Evolutionary conservation across 2,329 filamentous ascomycete species (phyloP), one percentile per base, ranked within the genome.

Genomic region (Claviceps humidiphila): DNA sequence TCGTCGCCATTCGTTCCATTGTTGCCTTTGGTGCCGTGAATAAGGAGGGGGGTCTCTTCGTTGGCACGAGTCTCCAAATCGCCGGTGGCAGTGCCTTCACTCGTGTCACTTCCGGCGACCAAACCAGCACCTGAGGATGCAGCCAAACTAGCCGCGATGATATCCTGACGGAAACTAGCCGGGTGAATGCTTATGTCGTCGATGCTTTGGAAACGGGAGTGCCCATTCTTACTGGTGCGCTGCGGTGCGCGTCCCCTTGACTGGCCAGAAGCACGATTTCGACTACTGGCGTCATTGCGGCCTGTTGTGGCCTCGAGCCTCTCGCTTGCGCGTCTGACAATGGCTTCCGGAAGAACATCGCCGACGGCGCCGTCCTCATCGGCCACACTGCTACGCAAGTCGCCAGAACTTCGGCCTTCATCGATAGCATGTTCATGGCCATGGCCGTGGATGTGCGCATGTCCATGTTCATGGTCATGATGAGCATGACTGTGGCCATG

Each of bases 141-240:
- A 34, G 82, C 72, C 49, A 80, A 78, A 54, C 82, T 84, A n/a
- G 87, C 88, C 40, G 84, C 84, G 58, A 97, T 94, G 59, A 98
- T 95, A 52, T 91, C 89, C 65, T 95, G 87, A 58, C 93, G 78
- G 73, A 97, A 89, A 57, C 85, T 91, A 24, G 89, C 85, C 2
- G 93, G 93, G 64, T 96, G 87, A 50, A 95, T 87, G 64, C 84
- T 87, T 58, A 94, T 85, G 52, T 89, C 78, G 38, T 83, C 69
- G 72, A 89, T 70, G 71, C 77, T 82, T 54, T 80, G 71, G 57
- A 85, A 76, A 59, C 80, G 81, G 52, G 73, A 73, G 55, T 78
- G 77, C 56, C 78, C 74, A 58, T 68, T 75, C 63, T 70, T 73
- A 54, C 71, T 68, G 54, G 68, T 65, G 45, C 73, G 71, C 50